Conservation (phyloP, 805 yeast species). For the Maudiozyma barnettii region DNA sequence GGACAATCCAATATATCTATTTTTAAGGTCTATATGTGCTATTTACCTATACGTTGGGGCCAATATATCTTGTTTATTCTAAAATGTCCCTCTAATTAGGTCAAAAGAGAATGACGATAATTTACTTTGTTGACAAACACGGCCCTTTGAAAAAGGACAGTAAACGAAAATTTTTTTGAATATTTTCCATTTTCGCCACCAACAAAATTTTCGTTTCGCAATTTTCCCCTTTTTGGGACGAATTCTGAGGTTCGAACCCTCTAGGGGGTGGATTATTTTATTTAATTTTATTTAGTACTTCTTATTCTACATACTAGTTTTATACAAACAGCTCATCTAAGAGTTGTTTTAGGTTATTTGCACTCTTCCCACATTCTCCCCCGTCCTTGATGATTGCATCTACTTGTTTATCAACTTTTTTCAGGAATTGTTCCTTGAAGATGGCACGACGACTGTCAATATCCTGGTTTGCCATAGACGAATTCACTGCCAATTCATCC, state of each 20-base stretch:
- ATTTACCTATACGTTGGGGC: neutral
- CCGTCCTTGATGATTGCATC: constrained; percentile 52
- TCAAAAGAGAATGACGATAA: neutral
- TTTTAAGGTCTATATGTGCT: neutral
- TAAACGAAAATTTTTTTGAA: too few relatives aligned
- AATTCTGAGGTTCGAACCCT: too few relatives aligned
- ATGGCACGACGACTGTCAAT: constrained; percentile 25
- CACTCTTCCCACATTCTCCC: constrained; percentile 55
- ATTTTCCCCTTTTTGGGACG: too few relatives aligned
- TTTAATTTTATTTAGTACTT: too few relatives aligned
- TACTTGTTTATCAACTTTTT: constrained; percentile 43
- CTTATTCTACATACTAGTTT: neutral
- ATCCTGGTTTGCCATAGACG: constrained; percentile 17
- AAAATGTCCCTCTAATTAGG: neutral
- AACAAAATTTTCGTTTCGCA: too few relatives aligned
- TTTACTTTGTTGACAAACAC: too few relatives aligned
- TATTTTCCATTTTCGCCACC: too few relatives aligned
- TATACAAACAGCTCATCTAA: constrained; percentile 2
- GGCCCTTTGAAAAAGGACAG: too few relatives aligned
- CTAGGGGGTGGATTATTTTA: neutral
- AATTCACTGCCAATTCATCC: neutral
- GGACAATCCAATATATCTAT: neutral
- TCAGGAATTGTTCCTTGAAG: constrained; percentile 43
- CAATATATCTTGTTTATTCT: neutral
- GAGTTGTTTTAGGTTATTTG: constrained; percentile 26